Evolutionary conservation across 768 basidiomycete genomes (phyloP).

Genomic region (Rossbeevera mucosa): DNA sequence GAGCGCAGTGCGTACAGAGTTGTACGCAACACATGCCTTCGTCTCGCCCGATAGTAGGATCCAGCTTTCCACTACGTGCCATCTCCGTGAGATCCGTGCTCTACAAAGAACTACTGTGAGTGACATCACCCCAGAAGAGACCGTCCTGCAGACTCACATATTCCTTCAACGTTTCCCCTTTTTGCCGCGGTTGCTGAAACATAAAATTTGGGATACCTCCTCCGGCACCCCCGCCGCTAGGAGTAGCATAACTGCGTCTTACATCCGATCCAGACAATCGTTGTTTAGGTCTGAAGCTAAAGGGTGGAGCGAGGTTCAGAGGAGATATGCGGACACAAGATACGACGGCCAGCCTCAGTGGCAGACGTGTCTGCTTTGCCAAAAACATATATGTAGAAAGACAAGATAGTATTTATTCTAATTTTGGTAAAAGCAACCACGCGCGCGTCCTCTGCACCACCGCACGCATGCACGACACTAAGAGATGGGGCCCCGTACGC

Average conservation of each 20-base stretch:
- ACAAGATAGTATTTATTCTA: too few relatives aligned
- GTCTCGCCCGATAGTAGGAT: conserved; percentile 86
- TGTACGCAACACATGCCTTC: conserved; percentile 46
- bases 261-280: background rate
- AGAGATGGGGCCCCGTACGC: conserved; percentile 53
- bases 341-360: conserved; percentile 17
- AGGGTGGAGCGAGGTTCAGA: background rate
- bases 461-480: background rate
- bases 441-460: too few relatives aligned
- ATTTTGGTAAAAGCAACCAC: too few relatives aligned
- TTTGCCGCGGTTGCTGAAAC: conserved; percentile 56
- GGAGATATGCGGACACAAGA: background rate
- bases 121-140: background rate
- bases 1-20: background rate
- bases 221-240: conserved; percentile 31
- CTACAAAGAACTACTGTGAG: conserved; percentile 32
- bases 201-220: conserved; percentile 55
- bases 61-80: conserved; percentile 79
- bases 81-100: conserved; percentile 82
- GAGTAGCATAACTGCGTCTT: conserved; percentile 43
- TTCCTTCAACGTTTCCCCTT: conserved; percentile 85
- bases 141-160: conserved; percentile 44
- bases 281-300: background rate
- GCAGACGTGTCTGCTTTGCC: conserved; percentile 6
- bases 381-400: too few relatives aligned